Base-by-base conservation (phyloP, 1,139 yeast genomes). In the Hanseniaspora gamundiae region DNA sequence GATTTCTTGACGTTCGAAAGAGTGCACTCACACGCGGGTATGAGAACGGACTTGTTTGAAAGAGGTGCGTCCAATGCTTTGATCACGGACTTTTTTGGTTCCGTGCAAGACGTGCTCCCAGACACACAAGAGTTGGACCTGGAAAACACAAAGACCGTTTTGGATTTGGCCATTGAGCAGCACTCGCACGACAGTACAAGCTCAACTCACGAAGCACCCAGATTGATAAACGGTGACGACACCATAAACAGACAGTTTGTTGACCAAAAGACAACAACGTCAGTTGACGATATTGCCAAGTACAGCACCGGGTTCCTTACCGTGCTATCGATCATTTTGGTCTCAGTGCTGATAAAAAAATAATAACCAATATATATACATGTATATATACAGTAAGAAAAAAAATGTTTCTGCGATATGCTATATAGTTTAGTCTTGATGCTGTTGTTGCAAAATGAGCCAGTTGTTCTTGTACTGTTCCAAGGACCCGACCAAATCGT, bases 31-130 rank as follows among this genome's bases (percentile, higher is more conserved):
- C 79, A 83, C 52, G 93, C 95, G 0, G 99, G 99, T 13, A 78
- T 91, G 35, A 72, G 95, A 50, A 76, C 87, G 0, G 95, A 87
- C 58, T 64, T 85, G 48, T 86, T 79, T 62, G 61, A 71, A 44
- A 72, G 94, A 53, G 75, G 81, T 48, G 70, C 83, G 38, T 69
- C 73, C 9, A 16, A 24, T 4, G 35, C 19, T 28, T 31, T 43
- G 26, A 73, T 91, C 49, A 88, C 98, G 0, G 98, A 93, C 59
- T 91, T 91, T 62, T 88, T 93, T 54, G 98, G 97, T 2, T 88
- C 87, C 55, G 85, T 88, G 21, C 97, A 88, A 60, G 77, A 81
- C 47, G 85, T 85, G 2, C 73, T 83, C 5, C 73, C 84, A 30
- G 93, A 81, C 52, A 17, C 28, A 2, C 13, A 66, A 70, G 27